Conservation (phyloP, 306 rosid species). For the Dalbergia cultrata region DNA sequence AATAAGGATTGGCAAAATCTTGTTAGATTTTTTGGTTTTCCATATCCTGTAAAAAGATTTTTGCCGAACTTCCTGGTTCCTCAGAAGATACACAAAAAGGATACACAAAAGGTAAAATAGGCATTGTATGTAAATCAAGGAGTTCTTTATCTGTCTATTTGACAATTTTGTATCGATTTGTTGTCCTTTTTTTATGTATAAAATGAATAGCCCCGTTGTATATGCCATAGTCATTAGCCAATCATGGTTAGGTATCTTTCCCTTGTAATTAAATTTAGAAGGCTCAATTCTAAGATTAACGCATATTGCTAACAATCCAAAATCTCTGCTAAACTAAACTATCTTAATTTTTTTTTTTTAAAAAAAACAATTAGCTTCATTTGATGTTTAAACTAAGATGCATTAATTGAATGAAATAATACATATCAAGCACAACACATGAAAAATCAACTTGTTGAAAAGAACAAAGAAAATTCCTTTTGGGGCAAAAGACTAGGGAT, state of each 20-base stretch:
- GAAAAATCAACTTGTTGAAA: no score
- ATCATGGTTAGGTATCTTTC: no score
- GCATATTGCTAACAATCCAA: no score
- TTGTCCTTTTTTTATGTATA: no score
- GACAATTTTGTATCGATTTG: constrained; percentile 27
- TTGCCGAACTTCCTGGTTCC: constrained; percentile 59
- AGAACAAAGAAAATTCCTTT: background rate
- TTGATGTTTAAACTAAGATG: background rate
- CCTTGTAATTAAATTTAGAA: no score
- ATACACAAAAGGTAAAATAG: constrained; percentile 24
- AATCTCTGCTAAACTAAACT: no score
- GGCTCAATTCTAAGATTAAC: no score
- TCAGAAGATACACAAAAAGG: constrained; percentile 63
- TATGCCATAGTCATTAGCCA: no score
- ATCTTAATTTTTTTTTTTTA: no score
- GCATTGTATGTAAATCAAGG: constrained; percentile 13
- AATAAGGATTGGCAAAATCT: constrained; percentile 83
- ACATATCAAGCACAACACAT: no score
- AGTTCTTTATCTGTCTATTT: background rate
- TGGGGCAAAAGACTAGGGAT: no score
- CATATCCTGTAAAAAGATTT: constrained; percentile 62
- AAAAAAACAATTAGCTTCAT: no score
- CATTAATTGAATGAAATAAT: background rate
- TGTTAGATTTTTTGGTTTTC: constrained; percentile 74
- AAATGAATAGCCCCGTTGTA: background rate